Base-by-base conservation (phyloP, 768 basidiomycete genomes). In the Pleurotus cornucopiae region DNA sequence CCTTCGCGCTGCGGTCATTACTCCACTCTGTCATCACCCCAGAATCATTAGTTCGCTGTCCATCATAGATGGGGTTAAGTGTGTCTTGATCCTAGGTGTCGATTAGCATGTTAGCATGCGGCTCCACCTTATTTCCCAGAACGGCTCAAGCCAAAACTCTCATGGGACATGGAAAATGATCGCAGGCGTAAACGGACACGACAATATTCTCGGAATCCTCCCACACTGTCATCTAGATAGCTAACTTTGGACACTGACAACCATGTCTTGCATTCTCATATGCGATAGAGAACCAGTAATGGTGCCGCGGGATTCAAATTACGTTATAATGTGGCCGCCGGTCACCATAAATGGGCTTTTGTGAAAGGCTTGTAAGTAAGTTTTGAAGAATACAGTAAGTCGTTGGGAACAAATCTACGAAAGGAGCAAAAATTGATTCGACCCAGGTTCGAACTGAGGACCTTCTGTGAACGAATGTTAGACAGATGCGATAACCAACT, bases 401-500 rank as follows among this genome's bases (percentile, higher is more conserved):
- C 11, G 26, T 30, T 30, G 26, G 26, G 26, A 30, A 30, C 26
- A 1, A 30, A 30, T 30, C 30, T 34, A 34, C 30, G 30, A 11
- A 34, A 34, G 30, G 30, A 34, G 30, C 30, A 34, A 46, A 61
- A 57, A 64, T 63, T 76, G 67, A 71, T 66, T 74, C 71, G 80
- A 81, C 71, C 79, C 81, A 77, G 82, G 81, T 66, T 84, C 82
- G 81, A 84, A 84, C 83, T 78, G 82, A 72, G 76, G 83, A 80
- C 82, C 83, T 83, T 82, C 83, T 83, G 83, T 84, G 84, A 34
- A 34, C 30, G 4, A 11, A 34, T 85, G 84, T 86, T 83, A 85
- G 83, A 85, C 84, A 84, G 82, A 85, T 83, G 84, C 81, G 83
- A 86, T 86, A 85, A 86, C 84, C 84, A 86, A 84, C 82, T 85